Percentiles rank a stretch among this genome's conserved stretches.
Evolutionary conservation across 2,329 filamentous ascomycete species (phyloP).

Genomic region (Neonectria ditissima): DNA sequence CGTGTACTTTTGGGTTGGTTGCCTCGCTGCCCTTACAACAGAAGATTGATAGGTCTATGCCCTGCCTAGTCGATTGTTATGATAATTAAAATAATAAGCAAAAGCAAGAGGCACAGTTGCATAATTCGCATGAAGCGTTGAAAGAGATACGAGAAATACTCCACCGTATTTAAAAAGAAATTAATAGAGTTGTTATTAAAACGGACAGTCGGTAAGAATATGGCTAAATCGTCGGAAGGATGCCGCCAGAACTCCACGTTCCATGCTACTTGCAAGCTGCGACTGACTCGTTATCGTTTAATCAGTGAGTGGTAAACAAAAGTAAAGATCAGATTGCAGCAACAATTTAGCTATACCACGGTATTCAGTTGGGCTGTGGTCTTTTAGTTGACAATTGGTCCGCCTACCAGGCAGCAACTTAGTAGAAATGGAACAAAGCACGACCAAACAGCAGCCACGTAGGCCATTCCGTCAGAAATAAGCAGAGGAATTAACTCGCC

Average conservation of each 20-base stretch:
- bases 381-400: too few relatives aligned
- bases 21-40: too few relatives aligned
- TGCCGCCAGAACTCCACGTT: neutral
- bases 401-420: neutral
- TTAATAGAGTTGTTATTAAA: too few relatives aligned
- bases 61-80: too few relatives aligned
- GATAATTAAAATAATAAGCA: too few relatives aligned
- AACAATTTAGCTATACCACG: neutral
- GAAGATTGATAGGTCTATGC: too few relatives aligned
- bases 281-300: neutral
- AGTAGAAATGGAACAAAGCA: neutral
- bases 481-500: too few relatives aligned
- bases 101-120: too few relatives aligned
- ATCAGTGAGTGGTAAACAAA: neutral
- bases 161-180: too few relatives aligned
- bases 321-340: neutral
- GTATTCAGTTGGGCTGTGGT: neutral
- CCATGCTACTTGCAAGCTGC: neutral
- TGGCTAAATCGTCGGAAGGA: neutral
- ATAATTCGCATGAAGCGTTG: too few relatives aligned
- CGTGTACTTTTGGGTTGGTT: neutral
- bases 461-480: too few relatives aligned
- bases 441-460: neutral
- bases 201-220: neutral
- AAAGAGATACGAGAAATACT: too few relatives aligned